Evolutionary conservation across 805 yeast species (phyloP).

Genomic region (Yamadazyma olivae): DNA sequence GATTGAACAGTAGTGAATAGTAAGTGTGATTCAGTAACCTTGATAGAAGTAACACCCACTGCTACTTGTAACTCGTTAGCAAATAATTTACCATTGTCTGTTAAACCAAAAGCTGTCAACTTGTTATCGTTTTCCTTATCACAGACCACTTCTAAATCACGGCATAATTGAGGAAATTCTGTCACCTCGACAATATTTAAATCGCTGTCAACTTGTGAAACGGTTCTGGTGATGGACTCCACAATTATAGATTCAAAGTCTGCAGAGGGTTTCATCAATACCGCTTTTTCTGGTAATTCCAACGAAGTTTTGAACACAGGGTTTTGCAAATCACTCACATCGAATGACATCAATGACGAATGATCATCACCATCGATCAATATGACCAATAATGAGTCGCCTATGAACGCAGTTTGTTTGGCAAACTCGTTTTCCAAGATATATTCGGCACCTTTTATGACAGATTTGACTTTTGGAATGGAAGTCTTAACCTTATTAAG

Average conservation of each 20-base stretch:
- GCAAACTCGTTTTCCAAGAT: constrained; percentile 39
- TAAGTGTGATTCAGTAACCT: constrained; percentile 66
- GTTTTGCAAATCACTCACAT: constrained; percentile 37
- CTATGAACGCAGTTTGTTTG: constrained; percentile 63
- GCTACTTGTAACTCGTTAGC: constrained; percentile 59
- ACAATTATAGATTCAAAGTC: constrained; percentile 51
- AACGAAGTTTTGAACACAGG: constrained; percentile 42
- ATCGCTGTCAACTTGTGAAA: constrained; percentile 39
- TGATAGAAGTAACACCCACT: constrained; percentile 78
- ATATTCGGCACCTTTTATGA: constrained; percentile 32
- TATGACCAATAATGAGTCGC: constrained; percentile 52
- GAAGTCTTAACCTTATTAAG: constrained; percentile 45
- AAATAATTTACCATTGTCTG: constrained; percentile 71
- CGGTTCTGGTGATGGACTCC: constrained; percentile 63
- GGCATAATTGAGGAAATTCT: constrained; percentile 69
- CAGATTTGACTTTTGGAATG: constrained; percentile 41
- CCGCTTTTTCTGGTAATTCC: constrained; percentile 48
- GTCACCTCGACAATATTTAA: constrained; percentile 33
- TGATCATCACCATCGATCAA: constrained; percentile 50
- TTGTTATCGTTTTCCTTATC: constrained; percentile 16
- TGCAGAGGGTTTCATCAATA: constrained; percentile 53
- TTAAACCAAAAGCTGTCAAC: constrained; percentile 63
- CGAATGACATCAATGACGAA: constrained; percentile 52
- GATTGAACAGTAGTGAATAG: constrained; percentile 88
- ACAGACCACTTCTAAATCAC: constrained; percentile 47